phyloP scores from a whole-genome alignment of 2,329 filamentous ascomycete genomes.

The Hypoxylon sp. region DNA sequence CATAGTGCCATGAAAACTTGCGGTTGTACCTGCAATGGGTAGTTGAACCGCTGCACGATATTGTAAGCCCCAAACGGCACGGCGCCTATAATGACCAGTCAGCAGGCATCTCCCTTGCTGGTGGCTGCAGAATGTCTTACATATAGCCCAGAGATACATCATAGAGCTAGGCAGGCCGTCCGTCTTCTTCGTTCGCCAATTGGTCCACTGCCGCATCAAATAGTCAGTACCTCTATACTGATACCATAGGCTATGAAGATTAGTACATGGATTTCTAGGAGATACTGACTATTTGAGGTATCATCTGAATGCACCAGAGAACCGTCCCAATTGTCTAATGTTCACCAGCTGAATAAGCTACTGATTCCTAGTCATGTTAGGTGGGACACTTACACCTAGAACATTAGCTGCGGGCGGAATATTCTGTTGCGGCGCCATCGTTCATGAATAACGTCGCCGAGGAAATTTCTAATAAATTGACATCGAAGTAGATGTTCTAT shows the following conservation, averaged over 20 bases:
- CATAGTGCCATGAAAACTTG: conserved; percentile 59
- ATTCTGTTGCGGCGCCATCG: conserved; percentile 51
- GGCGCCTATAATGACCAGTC: conserved; percentile 51
- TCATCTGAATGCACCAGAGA: conserved; percentile 60
- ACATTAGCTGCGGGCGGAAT: conserved; percentile 58
- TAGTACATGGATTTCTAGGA: not conserved
- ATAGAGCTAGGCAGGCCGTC: conserved; percentile 72
- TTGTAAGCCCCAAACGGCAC: conserved; percentile 61
- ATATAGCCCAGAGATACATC: conserved; percentile 75
- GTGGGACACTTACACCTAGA: conserved; percentile 56
- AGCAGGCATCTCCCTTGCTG: not conserved
- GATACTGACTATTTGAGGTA: conserved; percentile 59
- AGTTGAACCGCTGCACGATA: conserved; percentile 60
- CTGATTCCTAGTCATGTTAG: conserved; percentile 29
- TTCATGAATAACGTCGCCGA: not conserved
- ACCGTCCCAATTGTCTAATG: conserved; percentile 54
- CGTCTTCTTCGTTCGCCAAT: conserved; percentile 72
- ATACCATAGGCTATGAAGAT: not conserved
- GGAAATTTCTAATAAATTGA: not conserved
- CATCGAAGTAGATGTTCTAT: not conserved
- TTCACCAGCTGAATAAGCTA: conserved; percentile 21
- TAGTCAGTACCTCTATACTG: not conserved
- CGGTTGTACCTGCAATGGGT: conserved; percentile 62
- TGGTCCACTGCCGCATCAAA: conserved; percentile 62
- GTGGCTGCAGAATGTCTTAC: conserved; percentile 52